Conservation (phyloP, 2,329 filamentous ascomycete species). For the Zymoseptoria brevis region DNA sequence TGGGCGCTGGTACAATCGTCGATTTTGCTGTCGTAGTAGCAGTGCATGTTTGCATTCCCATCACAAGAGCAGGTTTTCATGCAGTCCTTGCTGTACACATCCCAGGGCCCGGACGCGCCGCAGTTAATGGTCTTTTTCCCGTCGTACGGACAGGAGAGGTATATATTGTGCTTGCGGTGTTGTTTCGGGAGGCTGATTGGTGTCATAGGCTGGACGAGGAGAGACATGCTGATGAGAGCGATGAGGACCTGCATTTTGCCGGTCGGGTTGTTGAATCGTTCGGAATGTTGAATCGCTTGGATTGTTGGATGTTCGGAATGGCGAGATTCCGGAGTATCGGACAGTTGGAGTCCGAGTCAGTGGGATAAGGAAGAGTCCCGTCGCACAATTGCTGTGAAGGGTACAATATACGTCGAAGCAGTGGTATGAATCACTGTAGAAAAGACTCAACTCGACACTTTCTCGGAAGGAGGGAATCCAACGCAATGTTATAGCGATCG, state of each 20-base stretch:
- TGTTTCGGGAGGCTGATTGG: neutral
- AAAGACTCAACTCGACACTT: neutral
- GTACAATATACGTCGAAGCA: no score
- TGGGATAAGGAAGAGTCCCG: neutral
- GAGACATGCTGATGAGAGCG: neutral
- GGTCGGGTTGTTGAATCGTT: neutral
- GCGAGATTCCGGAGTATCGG: neutral
- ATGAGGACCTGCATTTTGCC: neutral
- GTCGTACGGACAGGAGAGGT: neutral
- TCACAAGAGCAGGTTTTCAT: neutral
- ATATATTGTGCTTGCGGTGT: neutral
- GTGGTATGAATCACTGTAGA: no score
- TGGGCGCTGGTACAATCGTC: neutral
- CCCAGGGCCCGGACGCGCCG: neutral
- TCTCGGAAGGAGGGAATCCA: neutral
- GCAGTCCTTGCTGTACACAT: neutral
- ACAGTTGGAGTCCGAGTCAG: neutral
- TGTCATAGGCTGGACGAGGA: neutral
- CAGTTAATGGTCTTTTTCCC: neutral
- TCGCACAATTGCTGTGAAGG: neutral
- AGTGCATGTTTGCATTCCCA: neutral
- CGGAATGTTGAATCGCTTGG: neutral
- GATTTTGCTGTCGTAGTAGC: neutral
- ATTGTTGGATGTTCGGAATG: neutral
- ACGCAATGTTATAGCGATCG: neutral